Base-by-base conservation (phyloP, 2,329 filamentous ascomycete species). In the Xylaria sp. region DNA sequence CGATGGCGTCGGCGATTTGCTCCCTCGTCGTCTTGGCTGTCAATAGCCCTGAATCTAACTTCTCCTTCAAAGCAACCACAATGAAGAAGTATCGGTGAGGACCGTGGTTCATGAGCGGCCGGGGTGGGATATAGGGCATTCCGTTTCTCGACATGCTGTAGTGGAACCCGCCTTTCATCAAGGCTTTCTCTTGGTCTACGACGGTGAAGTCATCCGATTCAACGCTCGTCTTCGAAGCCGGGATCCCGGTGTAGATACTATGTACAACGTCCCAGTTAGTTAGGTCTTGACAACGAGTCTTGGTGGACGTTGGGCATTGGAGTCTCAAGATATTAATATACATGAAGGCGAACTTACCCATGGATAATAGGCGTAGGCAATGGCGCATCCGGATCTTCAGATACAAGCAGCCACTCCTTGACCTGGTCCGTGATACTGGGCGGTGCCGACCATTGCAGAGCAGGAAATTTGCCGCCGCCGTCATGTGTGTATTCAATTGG, bases 41-140 rank as follows among this genome's bases (percentile, higher is more conserved):
- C 49, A 85, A 71, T 41, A 81, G 74, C 2, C 70, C 74, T 20
- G 75, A 72, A 64, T 84, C 80, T 33, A 88, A 72, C 8, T 80
- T 77, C 63, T 83, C 79, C 9, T 77, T 83, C 61, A 88, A 75
- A 3, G 83, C 85, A 59, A 88, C 74, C 18, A 88, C 75, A 69
- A 85, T 79, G 66, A 81, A 88, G 75, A 86, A 85, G 64, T 87
- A 88, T 65, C 86, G 79, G 75, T 88, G 85, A 25, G 80, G 79
- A 0, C 86, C 86, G 71, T 87, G 83, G 31, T 86, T 86, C 62
- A 85, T 73, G 41, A 86, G 75, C 20, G 85, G 84, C 13, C 80
- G 75, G 0, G 86, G 85, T 0, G 82, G 78, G 3, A 82, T 78
- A 69, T 86, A 88, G 0, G 85, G 73, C 3, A 39, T 77, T 0